phyloP scores from a whole-genome alignment of 441 rosid species.

The Daphne laureola region DNA sequence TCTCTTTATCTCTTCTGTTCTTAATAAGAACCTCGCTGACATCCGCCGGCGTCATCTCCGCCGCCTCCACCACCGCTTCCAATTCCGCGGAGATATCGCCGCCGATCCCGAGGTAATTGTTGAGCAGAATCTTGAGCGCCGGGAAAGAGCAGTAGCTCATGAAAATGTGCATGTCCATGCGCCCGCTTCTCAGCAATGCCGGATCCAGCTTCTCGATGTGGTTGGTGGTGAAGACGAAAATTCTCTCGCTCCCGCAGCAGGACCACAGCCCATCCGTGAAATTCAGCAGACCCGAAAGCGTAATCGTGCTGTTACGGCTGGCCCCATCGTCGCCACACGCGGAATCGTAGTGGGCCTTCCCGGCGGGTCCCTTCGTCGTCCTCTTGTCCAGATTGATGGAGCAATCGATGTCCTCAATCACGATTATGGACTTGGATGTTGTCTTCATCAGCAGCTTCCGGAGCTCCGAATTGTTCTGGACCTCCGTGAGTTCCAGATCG shows the following conservation, averaged over 20 bases:
- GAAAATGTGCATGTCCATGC: slow-evolving; percentile 92
- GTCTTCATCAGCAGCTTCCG: slow-evolving; percentile 73
- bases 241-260: slow-evolving; percentile 89
- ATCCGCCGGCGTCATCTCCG: slow-evolving; percentile 92
- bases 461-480: slow-evolving; percentile 63
- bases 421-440: slow-evolving; percentile 75
- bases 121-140: slow-evolving; percentile 59
- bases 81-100: slow-evolving; percentile 34
- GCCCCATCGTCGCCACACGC: slow-evolving; percentile 38
- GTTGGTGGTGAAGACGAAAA: slow-evolving; percentile 87
- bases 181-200: slow-evolving; percentile 77
- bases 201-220: slow-evolving; percentile 79
- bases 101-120: slow-evolving; percentile 48
- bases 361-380: slow-evolving; percentile 21
- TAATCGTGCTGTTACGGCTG: slow-evolving; percentile 37
- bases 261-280: slow-evolving; percentile 96
- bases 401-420: slow-evolving; percentile 91
- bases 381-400: slow-evolving; percentile 56
- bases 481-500: slow-evolving; percentile 71
- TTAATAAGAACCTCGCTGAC: slow-evolving; percentile 75
- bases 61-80: slow-evolving; percentile 35
- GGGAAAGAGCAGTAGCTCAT: slow-evolving; percentile 69
- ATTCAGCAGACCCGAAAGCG: slow-evolving; percentile 78
- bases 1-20: slow-evolving; percentile 41
- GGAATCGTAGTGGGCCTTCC: slow-evolving; percentile 27